Evolutionary conservation across 2,329 filamentous ascomycete genomes (phyloP).

Genomic region (Fusarium sp.): DNA sequence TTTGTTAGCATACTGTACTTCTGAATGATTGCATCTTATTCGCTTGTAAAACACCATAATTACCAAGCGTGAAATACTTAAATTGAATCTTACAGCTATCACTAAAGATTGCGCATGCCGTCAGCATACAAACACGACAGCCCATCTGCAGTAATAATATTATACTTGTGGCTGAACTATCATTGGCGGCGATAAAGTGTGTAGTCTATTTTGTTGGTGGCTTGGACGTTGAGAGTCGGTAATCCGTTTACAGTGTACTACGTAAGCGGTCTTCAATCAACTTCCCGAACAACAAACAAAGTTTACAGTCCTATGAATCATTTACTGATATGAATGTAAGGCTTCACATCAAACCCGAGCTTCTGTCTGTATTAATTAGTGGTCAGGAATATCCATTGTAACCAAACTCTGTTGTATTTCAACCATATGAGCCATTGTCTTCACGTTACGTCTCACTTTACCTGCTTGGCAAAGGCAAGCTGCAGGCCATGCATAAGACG

Average conservation of each 20-base stretch:
- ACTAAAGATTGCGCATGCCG: slow-evolving; percentile 4
- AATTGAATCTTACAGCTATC: slow-evolving; percentile 15
- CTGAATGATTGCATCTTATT: slow-evolving; percentile 5
- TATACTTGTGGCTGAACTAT: slow-evolving; percentile 7
- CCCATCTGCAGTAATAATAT: slow-evolving; percentile 6
- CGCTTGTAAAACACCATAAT: slow-evolving; percentile 22
- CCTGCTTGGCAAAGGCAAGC: too few species aligned
- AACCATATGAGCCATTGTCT: too few species aligned
- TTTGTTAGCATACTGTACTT: slow-evolving; percentile 5
- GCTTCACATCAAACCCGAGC: too few species aligned
- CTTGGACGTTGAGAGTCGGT: background rate
- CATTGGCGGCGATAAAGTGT: background rate
- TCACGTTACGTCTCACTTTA: too few species aligned
- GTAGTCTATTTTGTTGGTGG: background rate
- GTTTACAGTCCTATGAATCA: too few species aligned
- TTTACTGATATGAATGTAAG: too few species aligned
- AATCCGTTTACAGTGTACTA: background rate
- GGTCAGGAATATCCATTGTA: too few species aligned
- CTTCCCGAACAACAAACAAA: background rate
- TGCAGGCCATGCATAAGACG: too few species aligned
- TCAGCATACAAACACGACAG: slow-evolving; percentile 15
- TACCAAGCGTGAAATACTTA: slow-evolving; percentile 8
- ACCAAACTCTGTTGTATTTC: too few species aligned
- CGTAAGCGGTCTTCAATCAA: background rate
- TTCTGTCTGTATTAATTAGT: too few species aligned